Conservation (phyloP, 108 stramenopile species). For the Epithemia pelagica region DNA sequence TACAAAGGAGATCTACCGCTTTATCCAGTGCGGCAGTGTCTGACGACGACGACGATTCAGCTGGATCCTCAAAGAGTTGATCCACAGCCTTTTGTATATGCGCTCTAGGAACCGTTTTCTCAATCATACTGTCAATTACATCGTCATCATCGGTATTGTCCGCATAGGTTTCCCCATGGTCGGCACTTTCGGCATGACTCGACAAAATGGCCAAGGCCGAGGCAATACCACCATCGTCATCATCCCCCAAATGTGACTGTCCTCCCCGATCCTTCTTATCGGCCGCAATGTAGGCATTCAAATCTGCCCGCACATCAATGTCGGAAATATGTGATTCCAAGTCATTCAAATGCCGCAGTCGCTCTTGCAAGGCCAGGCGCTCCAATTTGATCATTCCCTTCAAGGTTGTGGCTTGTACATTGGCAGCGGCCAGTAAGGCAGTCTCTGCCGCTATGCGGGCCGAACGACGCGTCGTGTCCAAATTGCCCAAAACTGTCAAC, state of each 20-base stretch:
- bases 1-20: conserved; percentile 21
- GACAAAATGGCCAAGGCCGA: conserved; percentile 64
- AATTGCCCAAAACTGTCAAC: conserved; percentile 43
- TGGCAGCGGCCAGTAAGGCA: conserved; percentile 46
- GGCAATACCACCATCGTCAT: conserved; percentile 75
- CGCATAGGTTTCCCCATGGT: conserved; percentile 3
- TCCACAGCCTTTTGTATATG: conserved; percentile 29
- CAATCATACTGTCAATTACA: conserved; percentile 9
- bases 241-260: conserved; percentile 39
- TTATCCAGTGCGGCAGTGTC: conserved; percentile 3
- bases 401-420: conserved; percentile 46
- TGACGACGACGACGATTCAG: neutral
- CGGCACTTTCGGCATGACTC: conserved; percentile 36
- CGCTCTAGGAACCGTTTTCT: conserved; percentile 5
- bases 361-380: conserved; percentile 43
- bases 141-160: conserved; percentile 14
- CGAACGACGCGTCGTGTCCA: conserved; percentile 56
- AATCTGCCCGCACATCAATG: conserved; percentile 62
- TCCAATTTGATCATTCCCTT: conserved; percentile 47
- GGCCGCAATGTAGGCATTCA: conserved; percentile 48
- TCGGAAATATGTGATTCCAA: conserved; percentile 42
- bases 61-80: conserved; percentile 13
- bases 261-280: conserved; percentile 50
- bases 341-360: conserved; percentile 34
- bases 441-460: conserved; percentile 63